Evolutionary conservation across 179 eudicot species (phyloP).

Genomic region (Camellia oleifera): DNA sequence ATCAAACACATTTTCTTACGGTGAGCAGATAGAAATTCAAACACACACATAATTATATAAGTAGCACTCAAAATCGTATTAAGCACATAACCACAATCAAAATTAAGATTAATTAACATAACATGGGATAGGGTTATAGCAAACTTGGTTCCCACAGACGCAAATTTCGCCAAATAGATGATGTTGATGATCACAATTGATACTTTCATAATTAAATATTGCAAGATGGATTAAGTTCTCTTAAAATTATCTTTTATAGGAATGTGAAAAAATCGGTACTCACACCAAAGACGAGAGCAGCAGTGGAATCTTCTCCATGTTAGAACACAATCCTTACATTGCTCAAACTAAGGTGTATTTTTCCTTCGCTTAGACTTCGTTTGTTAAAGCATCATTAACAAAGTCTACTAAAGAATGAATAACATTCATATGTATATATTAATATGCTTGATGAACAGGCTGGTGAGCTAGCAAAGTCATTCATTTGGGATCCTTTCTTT

Average conservation of each 20-base stretch:
- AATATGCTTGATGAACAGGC: conserved; percentile 25
- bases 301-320: conserved; percentile 36
- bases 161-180: background rate
- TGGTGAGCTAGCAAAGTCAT: conserved; percentile 47
- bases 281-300: background rate
- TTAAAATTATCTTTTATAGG: conserved; percentile 11
- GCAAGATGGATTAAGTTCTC: background rate
- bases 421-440: too few relatives aligned
- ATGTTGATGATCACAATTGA: background rate
- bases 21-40: too few relatives aligned
- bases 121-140: too few relatives aligned
- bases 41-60: too few relatives aligned
- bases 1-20: too few relatives aligned
- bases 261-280: conserved; percentile 11
- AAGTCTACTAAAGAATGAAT: too few relatives aligned
- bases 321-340: conserved; percentile 32
- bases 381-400: background rate
- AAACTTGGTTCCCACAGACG: too few relatives aligned
- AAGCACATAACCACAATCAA: too few relatives aligned
- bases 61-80: too few relatives aligned
- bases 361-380: background rate
- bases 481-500: conserved; percentile 48
- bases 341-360: conserved; percentile 38
- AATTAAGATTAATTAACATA: too few relatives aligned
- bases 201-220: background rate